phyloP scores from a whole-genome alignment of 495 filamentous ascomycete species.

The Parathielavia appendiculata region DNA sequence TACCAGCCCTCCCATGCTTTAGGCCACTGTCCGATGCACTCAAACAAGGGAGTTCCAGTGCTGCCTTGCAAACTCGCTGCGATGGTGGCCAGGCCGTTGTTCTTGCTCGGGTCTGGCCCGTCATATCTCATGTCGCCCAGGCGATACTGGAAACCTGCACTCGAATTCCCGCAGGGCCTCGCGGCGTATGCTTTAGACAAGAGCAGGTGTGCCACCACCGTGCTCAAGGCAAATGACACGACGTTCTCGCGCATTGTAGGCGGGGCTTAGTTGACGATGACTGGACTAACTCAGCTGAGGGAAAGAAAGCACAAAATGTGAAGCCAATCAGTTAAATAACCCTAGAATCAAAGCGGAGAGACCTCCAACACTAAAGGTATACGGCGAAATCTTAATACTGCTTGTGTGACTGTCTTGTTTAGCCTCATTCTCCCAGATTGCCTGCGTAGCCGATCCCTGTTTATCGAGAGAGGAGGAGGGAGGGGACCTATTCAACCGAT shows the following conservation, averaged over 20 bases:
- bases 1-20: constrained; percentile 37
- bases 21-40: constrained; percentile 39
- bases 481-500: constrained; percentile 7
- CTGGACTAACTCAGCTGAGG: neutral
- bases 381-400: neutral
- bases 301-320: neutral
- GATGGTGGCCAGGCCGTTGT: constrained; percentile 30
- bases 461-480: neutral
- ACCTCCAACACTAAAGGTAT: neutral
- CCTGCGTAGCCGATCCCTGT: constrained; percentile 1
- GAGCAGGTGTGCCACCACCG: neutral
- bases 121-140: constrained; percentile 36
- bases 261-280: neutral
- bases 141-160: constrained; percentile 26
- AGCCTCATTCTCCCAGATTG: constrained; percentile 5
- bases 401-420: no score
- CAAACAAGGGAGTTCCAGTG: constrained; percentile 30
- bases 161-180: neutral
- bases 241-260: neutral
- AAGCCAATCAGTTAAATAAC: neutral
- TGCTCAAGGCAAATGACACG: neutral
- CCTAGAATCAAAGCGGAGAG: no score
- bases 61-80: constrained; percentile 31
- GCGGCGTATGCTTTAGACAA: neutral
- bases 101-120: constrained; percentile 29